Evolutionary conservation across 2,329 filamentous ascomycete species (phyloP).

Genomic region (Arthrobotrys musiformis): DNA sequence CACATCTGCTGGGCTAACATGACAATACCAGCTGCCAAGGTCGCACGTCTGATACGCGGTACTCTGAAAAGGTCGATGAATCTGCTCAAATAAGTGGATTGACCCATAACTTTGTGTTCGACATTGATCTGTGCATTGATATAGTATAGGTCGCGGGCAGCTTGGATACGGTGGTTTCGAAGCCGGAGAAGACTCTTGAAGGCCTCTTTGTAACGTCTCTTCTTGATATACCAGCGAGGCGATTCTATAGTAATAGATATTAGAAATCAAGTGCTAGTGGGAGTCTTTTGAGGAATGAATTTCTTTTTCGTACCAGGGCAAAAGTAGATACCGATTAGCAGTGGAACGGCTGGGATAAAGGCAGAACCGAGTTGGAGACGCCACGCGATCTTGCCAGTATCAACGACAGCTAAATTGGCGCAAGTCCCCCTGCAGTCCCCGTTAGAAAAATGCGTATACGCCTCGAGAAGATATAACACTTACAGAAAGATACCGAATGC

Average conservation of each 20-base stretch:
- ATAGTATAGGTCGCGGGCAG: conserved; percentile 72
- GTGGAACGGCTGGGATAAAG: conserved; percentile 73
- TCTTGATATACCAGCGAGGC: conserved; percentile 74
- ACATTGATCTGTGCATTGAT: conserved; percentile 68
- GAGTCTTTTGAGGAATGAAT: not conserved
- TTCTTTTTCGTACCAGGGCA: conserved; percentile 66
- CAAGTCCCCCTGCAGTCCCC: conserved; percentile 65
- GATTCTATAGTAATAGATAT: conserved; percentile 22
- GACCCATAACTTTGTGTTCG: conserved; percentile 62
- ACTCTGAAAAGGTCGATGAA: conserved; percentile 76
- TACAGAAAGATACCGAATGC: conserved; percentile 73
- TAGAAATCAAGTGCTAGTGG: too few species aligned
- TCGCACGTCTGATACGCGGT: conserved; percentile 76
- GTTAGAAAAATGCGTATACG: not conserved
- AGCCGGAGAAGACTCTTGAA: conserved; percentile 70
- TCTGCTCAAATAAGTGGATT: conserved; percentile 71
- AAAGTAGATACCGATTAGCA: conserved; percentile 70
- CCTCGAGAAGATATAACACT: not conserved
- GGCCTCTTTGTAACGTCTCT: conserved; percentile 71
- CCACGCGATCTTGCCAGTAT: conserved; percentile 72
- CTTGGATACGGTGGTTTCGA: conserved; percentile 71
- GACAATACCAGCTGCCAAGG: conserved; percentile 78
- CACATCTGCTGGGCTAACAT: conserved; percentile 78
- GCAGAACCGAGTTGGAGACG: conserved; percentile 73
- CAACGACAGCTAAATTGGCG: conserved; percentile 74